A percentile compares a stretch with the other conserved stretches of the same genome.
Evolutionary conservation across 1,284 basidiomycete genomes (phyloP).

Genomic region (Leccinum pachyderme): DNA sequence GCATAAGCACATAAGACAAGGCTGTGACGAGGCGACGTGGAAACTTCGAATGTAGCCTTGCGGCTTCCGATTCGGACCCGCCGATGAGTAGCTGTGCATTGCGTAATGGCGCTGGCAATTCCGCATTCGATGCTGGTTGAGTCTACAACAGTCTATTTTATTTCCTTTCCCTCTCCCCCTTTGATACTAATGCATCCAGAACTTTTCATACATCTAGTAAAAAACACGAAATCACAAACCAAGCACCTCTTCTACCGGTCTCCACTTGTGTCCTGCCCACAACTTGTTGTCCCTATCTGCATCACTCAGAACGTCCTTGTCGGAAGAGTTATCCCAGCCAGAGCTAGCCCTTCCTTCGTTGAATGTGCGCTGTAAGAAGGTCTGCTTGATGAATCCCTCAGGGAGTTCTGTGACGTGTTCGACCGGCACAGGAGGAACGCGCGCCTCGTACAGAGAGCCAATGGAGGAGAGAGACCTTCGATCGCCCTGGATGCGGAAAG

Average conservation of each 20-base stretch:
- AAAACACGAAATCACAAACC: conserved; percentile 13
- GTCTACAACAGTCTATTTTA: no score
- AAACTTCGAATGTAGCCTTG: conserved; percentile 8
- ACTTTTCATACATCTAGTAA: background rate
- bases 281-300: conserved; percentile 26
- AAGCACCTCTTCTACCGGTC: conserved; percentile 26
- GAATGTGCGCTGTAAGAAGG: conserved; percentile 27
- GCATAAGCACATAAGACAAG: conserved; percentile 4
- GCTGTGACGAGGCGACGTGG: conserved; percentile 17
- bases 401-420: conserved; percentile 27
- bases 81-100: conserved; percentile 13
- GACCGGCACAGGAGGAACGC: conserved; percentile 19
- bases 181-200: background rate
- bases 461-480: conserved; percentile 26
- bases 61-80: conserved; percentile 12
- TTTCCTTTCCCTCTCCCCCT: no score
- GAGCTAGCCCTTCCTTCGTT: conserved; percentile 28
- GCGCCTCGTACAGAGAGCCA: conserved; percentile 27
- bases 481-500: conserved; percentile 40
- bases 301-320: conserved; percentile 25
- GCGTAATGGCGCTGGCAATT: background rate
- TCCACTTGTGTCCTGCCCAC: conserved; percentile 33
- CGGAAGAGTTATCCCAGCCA: conserved; percentile 30
- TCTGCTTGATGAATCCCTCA: conserved; percentile 31
- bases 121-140: no score